Base-by-base conservation (phyloP, 2,329 filamentous ascomycete species). In the Fusarium haematococcum region DNA sequence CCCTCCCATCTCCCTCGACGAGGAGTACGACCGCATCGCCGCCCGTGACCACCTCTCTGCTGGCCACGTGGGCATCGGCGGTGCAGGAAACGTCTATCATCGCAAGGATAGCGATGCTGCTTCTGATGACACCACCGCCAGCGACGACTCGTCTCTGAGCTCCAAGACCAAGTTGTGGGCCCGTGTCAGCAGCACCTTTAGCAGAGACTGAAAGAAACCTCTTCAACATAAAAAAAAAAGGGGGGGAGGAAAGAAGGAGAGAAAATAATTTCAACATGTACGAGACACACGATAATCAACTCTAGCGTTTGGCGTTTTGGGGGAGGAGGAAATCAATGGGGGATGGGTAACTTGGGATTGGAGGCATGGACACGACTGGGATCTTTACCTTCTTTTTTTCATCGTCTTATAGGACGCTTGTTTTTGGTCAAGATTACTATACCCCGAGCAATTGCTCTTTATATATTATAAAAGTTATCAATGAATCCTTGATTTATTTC, bases 51-150 rank as follows among this genome's bases (percentile, higher is more conserved):
- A 75, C 45, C 83, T 84, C 65, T 79, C 84, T 66, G 86, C 87
- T 79, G 93, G 92, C 83, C 88, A 91, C 82, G 88, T 88, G 16
- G 91, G 92, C 76, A 90, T 91, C 65, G 92, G 92, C 75, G 91
- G 92, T 69, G 91, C 91, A 2, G 92, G 91, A 76, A 84, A 84
- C 71, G 87, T 90, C 72, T 94, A 94, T 83, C 91, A 92, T 81
- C 81, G 81, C 76, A 81, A 80, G 78, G 70, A 69, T 57, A 83
- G 81, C 78, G 81, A 78, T 68, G 81, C 82, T 14, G 74, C 79
- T 52, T 79, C 77, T 50, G 68, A 76, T 73, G 81, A 82, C 75
- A 84, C 81, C 69, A 80, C 4, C 13, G 18, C 48, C 10, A 32
- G 18, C 11, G 48, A 54, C 11, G 48, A 54, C 72, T 85, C 82